A percentile compares a stretch with the other conserved stretches of the same genome.
Conservation (phyloP, 345 rosid genomes). For the thale cress (Arabidopsis thaliana) region TAIR10.1 NC_003071.7:19449001-19449500, state of each 20-base stretch:
- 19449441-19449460: constrained; percentile 68
- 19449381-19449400: constrained; percentile 68
- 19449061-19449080: background rate
- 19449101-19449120: constrained; percentile 33
- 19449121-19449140: constrained; percentile 60
- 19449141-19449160: constrained; percentile 57
- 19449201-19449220: constrained; percentile 53
- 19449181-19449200: constrained; percentile 52
- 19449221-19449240: constrained; percentile 48
- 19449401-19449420: constrained; percentile 60
- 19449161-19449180: constrained; percentile 53
- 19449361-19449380: constrained; percentile 97
- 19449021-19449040: background rate
- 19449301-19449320: constrained; percentile 76
- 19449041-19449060: background rate
- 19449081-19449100: constrained; percentile 5
- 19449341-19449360: constrained; percentile 85
- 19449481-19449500: background rate
- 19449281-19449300: constrained; percentile 88
- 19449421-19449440: constrained; percentile 80
- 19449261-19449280: constrained; percentile 88
- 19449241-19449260: constrained; percentile 70
- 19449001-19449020: background rate
- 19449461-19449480: constrained; percentile 50
- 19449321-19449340: constrained; percentile 69